These are phyloP conservation scores for Oryza meridionalis DNA, from an alignment of 176 grass and related monocot species.

Conservation along the genomic window DNA sequence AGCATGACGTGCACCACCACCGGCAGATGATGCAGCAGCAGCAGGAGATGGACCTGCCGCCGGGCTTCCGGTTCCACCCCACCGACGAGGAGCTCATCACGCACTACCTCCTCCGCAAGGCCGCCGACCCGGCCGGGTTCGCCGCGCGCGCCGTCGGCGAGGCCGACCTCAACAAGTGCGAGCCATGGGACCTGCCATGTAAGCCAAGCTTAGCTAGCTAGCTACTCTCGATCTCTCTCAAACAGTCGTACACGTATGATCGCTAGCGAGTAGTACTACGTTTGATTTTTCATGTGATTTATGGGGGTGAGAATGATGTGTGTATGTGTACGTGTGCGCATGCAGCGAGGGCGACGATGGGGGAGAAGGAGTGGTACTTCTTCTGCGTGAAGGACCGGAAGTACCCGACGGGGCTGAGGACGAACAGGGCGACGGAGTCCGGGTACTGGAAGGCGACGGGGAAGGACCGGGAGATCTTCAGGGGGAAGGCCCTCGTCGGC, in stretches of 20 bases:
- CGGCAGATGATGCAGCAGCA: neutral
- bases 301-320: neutral
- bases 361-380: constrained; percentile 72
- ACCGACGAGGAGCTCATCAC: constrained; percentile 80
- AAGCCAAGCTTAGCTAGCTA: neutral
- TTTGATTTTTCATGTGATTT: neutral
- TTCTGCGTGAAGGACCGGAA: constrained; percentile 67
- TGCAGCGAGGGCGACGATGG: constrained; percentile 59
- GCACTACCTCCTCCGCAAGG: constrained; percentile 65
- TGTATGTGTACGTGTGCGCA: neutral
- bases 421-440: constrained; percentile 63
- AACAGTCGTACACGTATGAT: too few species aligned
- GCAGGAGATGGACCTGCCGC: constrained; percentile 54
- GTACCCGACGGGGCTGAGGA: constrained; percentile 65
- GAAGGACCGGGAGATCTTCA: constrained; percentile 63
- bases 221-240: too few species aligned
- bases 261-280: too few species aligned
- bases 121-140: constrained; percentile 47
- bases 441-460: constrained; percentile 80
- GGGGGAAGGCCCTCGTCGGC: constrained; percentile 60
- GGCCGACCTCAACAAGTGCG: constrained; percentile 83
- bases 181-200: constrained; percentile 76
- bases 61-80: constrained; percentile 73
- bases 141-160: constrained; percentile 60
- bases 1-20: constrained; percentile 42